These are phyloP conservation scores for Xylariaceae sp. DNA, from an alignment of 2,329 filamentous ascomycete species.

Conservation along the genomic window DNA sequence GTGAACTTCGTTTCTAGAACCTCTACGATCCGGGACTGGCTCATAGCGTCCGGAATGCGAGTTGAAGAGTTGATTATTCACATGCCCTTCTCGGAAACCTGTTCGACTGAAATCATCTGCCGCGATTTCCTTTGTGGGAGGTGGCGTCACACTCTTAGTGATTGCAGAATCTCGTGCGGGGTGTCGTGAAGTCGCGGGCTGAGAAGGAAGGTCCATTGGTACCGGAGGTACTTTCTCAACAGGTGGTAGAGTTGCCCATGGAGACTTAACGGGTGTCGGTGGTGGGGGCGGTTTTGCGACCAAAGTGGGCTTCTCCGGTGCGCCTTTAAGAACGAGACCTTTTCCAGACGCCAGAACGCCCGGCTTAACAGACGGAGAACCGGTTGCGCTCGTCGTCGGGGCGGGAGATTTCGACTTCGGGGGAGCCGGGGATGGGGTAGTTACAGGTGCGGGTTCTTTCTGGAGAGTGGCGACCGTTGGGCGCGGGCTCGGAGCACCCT, in stretches of 20 bases:
- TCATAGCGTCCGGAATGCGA: slow-evolving; percentile 95
- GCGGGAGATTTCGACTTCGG: slow-evolving; percentile 51
- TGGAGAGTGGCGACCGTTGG: slow-evolving; percentile 38
- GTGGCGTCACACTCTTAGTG: slow-evolving; percentile 56
- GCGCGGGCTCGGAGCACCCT: slow-evolving; percentile 40
- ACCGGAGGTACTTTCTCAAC: slow-evolving; percentile 79
- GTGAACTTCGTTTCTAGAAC: slow-evolving; percentile 67
- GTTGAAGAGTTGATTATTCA: slow-evolving; percentile 80
- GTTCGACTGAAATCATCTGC: slow-evolving; percentile 90
- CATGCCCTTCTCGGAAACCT: slow-evolving; percentile 73
- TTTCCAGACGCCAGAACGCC: slow-evolving; percentile 56
- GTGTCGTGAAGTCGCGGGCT: slow-evolving; percentile 45
- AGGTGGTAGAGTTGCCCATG: slow-evolving; percentile 86
- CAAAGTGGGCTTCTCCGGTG: slow-evolving; percentile 70
- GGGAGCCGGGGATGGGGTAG: slow-evolving; percentile 32
- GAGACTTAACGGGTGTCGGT: slow-evolving; percentile 78
- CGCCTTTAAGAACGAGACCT: slow-evolving; percentile 67
- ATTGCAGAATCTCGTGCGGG: slow-evolving; percentile 58
- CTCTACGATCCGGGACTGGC: slow-evolving; percentile 78
- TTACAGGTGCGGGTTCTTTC: slow-evolving; percentile 39
- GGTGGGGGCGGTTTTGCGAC: slow-evolving; percentile 71
- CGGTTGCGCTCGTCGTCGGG: slow-evolving; percentile 36
- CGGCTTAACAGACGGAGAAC: slow-evolving; percentile 48
- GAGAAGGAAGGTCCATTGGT: slow-evolving; percentile 56
- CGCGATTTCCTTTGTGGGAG: slow-evolving; percentile 76